These are phyloP conservation scores for Mortierella sp. DNA, from an alignment of 371 early-diverging fungal species.

Conservation along the genomic window DNA sequence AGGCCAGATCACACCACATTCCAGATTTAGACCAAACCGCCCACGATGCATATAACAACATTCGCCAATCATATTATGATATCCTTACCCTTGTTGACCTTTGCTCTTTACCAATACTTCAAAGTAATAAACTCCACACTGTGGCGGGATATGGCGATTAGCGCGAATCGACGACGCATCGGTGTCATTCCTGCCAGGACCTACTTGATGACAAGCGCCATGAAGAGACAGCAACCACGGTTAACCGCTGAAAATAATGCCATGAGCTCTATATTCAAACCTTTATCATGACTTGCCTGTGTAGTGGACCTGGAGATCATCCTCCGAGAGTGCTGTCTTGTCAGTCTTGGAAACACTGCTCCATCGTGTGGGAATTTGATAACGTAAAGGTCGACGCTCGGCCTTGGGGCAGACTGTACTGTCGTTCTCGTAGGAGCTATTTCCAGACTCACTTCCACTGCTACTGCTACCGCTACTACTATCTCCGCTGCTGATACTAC, in stretches of 20 bases:
- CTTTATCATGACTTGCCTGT: conserved; percentile 59
- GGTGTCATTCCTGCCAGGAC: conserved; percentile 81
- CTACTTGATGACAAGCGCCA: too few relatives aligned
- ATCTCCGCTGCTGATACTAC: conserved; percentile 32
- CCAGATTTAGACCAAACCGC: background rate
- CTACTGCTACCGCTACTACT: conserved; percentile 23
- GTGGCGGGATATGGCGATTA: conserved; percentile 88
- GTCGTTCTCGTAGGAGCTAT: conserved; percentile 23
- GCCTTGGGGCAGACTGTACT: conserved; percentile 4
- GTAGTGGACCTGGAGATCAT: conserved; percentile 69
- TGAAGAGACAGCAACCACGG: too few relatives aligned
- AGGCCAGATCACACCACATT: background rate
- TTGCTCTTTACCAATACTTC: conserved; percentile 89
- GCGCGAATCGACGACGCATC: conserved; percentile 89
- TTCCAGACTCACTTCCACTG: conserved; percentile 42
- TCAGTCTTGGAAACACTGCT: conserved; percentile 72
- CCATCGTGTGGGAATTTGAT: conserved; percentile 72
- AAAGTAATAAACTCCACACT: conserved; percentile 92
- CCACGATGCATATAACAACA: background rate
- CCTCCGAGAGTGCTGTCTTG: conserved; percentile 65
- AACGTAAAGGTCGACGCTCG: conserved; percentile 24
- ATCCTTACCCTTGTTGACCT: conserved; percentile 85
- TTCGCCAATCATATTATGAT: background rate
- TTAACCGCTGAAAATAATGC: too few relatives aligned
- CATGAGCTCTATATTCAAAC: too few relatives aligned